Conservation (phyloP, 2,329 filamentous ascomycete genomes). For the Alternaria sp. region DNA sequence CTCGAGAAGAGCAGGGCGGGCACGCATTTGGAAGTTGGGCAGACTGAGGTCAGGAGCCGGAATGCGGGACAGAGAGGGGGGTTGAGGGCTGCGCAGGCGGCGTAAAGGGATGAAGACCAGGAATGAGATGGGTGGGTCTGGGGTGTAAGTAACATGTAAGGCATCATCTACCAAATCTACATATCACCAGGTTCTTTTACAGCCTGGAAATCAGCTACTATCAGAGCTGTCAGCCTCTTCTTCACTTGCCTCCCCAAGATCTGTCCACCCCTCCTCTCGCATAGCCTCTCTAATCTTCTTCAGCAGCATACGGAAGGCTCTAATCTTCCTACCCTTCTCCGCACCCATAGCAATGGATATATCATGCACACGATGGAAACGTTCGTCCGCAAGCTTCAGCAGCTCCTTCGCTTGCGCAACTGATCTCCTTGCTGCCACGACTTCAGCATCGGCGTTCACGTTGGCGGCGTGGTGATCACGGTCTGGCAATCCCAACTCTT, state of each 20-base stretch:
- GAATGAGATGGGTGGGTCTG: neutral
- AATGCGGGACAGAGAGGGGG: constrained; percentile 20
- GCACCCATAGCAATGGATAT: neutral
- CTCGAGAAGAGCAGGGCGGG: constrained; percentile 28
- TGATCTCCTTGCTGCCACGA: neutral
- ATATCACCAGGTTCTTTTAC: neutral
- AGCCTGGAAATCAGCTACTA: neutral
- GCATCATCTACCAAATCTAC: neutral
- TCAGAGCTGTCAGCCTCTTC: neutral
- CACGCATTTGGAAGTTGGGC: constrained; percentile 36
- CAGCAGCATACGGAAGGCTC: neutral
- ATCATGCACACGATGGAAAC: neutral
- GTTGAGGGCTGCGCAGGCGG: constrained; percentile 3
- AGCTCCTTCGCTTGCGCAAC: neutral
- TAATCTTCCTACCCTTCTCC: neutral
- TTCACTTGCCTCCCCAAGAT: neutral
- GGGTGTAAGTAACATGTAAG: neutral
- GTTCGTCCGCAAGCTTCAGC: neutral
- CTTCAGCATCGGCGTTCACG: neutral
- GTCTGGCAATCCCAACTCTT: neutral
- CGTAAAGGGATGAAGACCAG: neutral
- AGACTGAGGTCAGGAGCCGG: constrained; percentile 35
- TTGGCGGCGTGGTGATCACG: neutral
- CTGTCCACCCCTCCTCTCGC: neutral
- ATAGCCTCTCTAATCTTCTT: neutral